Evolutionary conservation across 768 basidiomycete species (phyloP).

Genomic region (Kwoniella europaea): DNA sequence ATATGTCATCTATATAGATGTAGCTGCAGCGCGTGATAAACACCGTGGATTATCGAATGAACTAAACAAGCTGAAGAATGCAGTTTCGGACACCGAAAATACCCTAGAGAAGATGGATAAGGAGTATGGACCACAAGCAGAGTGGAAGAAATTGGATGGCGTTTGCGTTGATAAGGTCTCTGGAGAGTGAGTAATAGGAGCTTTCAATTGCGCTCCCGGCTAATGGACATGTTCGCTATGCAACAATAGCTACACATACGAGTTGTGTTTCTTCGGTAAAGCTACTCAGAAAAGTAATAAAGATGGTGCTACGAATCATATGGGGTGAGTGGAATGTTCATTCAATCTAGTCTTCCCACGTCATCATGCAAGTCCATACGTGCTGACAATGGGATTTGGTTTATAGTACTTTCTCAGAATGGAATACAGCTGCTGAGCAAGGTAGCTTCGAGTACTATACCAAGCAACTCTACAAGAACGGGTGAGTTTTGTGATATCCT

Average conservation of each 20-base stretch:
- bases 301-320: constrained; percentile 73
- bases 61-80: constrained; percentile 67
- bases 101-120: constrained; percentile 71
- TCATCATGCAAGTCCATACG: no score
- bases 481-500: constrained; percentile 32
- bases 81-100: constrained; percentile 59
- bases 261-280: constrained; percentile 87
- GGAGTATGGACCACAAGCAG: constrained; percentile 75
- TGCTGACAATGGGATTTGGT: neutral
- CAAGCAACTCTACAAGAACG: constrained; percentile 74
- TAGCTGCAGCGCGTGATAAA: constrained; percentile 53
- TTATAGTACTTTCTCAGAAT: constrained; percentile 67
- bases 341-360: neutral
- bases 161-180: constrained; percentile 77
- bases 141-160: constrained; percentile 94
- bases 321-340: constrained; percentile 70
- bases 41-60: constrained; percentile 62
- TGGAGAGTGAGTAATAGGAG: constrained; percentile 76
- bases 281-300: constrained; percentile 85
- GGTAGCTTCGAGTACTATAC: constrained; percentile 74
- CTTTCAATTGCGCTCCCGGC: neutral
- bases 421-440: constrained; percentile 70
- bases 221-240: constrained; percentile 1
- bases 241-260: constrained; percentile 79
- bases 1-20: constrained; percentile 36